phyloP scores from a whole-genome alignment of 805 yeast genomes.

The Zygoascus ofunaensis region DNA sequence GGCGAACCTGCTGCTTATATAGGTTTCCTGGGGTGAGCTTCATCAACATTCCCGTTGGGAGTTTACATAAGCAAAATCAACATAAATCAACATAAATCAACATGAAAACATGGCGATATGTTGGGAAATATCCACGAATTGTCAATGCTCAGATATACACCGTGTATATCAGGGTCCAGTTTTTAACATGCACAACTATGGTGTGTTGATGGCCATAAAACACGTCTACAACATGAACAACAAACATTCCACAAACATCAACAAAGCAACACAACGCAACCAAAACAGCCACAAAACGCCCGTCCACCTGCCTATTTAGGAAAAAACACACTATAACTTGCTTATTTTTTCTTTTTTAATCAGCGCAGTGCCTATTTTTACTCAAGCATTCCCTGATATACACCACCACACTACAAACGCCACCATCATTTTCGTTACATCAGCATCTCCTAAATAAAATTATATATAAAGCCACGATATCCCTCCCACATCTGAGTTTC shows the following conservation, averaged over 20 bases:
- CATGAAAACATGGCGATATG: background rate
- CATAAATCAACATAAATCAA: background rate
- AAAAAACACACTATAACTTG: too few species aligned
- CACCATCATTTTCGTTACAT: background rate
- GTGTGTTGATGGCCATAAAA: background rate
- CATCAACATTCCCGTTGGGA: background rate
- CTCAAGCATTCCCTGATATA: background rate
- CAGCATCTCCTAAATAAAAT: too few species aligned
- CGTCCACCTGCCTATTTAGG: too few species aligned
- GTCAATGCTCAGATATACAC: conserved; percentile 8
- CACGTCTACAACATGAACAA: too few species aligned
- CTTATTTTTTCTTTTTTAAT: too few species aligned
- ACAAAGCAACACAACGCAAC: background rate
- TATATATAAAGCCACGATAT: conserved; percentile 5
- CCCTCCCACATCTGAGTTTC: conserved; percentile 4
- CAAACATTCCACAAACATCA: too few species aligned
- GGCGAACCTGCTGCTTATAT: conserved; percentile 9
- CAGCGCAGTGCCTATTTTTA: too few species aligned
- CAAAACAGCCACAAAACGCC: too few species aligned
- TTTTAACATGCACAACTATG: background rate
- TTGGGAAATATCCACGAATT: background rate
- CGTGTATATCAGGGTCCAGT: conserved; percentile 8
- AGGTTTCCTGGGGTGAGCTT: background rate
- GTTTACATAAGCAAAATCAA: background rate
- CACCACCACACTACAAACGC: background rate